Evolutionary conservation across 257 asterid genomes (phyloP), one percentile per base, ranked within the genome.

Genomic region (Salvia miltiorrhiza): DNA sequence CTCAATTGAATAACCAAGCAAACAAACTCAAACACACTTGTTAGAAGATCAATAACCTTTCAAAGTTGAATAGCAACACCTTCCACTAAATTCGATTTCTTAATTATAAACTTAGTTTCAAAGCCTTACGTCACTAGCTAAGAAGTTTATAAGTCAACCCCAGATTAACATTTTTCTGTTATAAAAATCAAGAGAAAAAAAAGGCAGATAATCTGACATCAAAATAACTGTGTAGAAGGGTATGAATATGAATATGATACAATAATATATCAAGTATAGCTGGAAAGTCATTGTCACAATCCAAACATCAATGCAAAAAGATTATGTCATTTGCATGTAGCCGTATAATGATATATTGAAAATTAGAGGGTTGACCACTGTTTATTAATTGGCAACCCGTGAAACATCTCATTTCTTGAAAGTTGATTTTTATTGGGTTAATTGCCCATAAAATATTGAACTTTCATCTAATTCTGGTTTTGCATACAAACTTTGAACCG

Each of bases 281-380:
- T 70, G 67, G 60, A 56, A 45, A 62, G 70, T 68, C 72, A 43
- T 45, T 56, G 69, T 73, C 59, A 58, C 28, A 70, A n/a, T 26
- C 37, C 66, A 56, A 53, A 45, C 14, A 52, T 35, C 28, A 28
- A 3, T 24, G 44, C 56, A 45, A 70, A 43, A 19, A 35, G 21
- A 60, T 37, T 68, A 49, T 39, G 65, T 24, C 56, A 65, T 45
- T 63, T 65, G 75, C 45, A 71, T 75, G 83, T 71, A 53, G 37
- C 60, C 32, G 6, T 53, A 1, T 52, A 21, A 12, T 52, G 23
- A 17, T n/a, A 13, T 11, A 48, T 45, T 45, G 16, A 16, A n/a
- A 11, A 53, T 1, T 28, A 35, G 44, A 64, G 63, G 45, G 73
- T 64, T 70, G 77, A 72, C 75, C 41, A 33, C 37, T 66, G 65